Evolutionary conservation across 2,329 filamentous ascomycete genomes (phyloP), one percentile per base, ranked within the genome.

Genomic region (Talaromyces amestolkiae): DNA sequence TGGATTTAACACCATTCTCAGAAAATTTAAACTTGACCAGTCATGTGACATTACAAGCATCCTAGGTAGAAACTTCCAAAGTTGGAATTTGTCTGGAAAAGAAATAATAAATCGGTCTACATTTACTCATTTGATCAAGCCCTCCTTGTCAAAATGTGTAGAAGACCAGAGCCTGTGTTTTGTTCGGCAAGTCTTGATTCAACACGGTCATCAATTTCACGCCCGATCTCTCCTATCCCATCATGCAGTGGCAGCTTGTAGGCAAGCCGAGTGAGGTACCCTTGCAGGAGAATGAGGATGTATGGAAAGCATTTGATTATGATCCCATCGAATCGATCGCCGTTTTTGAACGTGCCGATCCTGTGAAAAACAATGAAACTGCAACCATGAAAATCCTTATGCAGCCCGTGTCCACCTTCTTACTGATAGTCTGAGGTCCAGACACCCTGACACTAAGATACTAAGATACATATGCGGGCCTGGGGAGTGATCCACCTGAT

Each of bases 351-450:
- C 39, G 59, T 62, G 59, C 22, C 15, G 2, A 51, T 5, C 33
- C 59, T 3, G 6, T 9, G 24, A 35, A 62, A 2, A 27, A 47
- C 15, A n/a, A 53, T 15, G 37, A 37, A 37, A 27, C 22, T 17
- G 59, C 45, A 6, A 39, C 24, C 35, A 62, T 53, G 59, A 37
- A 39, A 62, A 41, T 53, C 59, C 53, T 37, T 3, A 62, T 53
- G 45, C 59, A 53, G 59, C 19, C 19, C 41, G 19, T 27, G 45
- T 51, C 13, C 22, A 27, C 27, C 39, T 47, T 33, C 33, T 17
- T 24, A 9, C 41, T 47, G 22, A 8, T 6, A 4, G 17, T 22
- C 37, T 7, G 5, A 31, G 3, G 17, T 22, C 31, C 19, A 49
- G 1, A 19, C n/a, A 24, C 15, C 19, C 43, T 61, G 10, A 61